A percentile compares a stretch with the other conserved stretches of the same genome.
phyloP scores from a whole-genome alignment of 2,329 filamentous ascomycete genomes.

The Boeremia exigua region DNA sequence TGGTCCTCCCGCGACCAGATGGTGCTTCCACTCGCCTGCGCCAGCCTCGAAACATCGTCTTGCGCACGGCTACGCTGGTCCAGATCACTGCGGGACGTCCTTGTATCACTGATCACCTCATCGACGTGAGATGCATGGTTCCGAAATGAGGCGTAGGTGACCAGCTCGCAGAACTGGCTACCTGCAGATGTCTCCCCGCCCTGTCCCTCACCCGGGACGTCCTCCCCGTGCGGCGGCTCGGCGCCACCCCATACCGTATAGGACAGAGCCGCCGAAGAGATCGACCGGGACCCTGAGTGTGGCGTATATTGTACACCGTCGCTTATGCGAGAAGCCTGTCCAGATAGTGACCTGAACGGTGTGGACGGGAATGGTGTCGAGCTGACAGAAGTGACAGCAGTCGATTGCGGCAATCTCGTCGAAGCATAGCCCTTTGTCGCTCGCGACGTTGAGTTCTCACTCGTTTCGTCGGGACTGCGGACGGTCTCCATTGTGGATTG shows the following conservation, averaged over 20 bases:
- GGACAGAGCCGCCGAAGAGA: slow-evolving; percentile 22
- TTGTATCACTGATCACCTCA: slow-evolving; percentile 21
- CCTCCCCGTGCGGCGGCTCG: slow-evolving; percentile 8
- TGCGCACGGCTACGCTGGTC: slow-evolving; percentile 13
- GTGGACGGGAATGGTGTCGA: slow-evolving; percentile 13
- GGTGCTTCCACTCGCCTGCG: slow-evolving; percentile 19
- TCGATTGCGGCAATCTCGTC: slow-evolving; percentile 24
- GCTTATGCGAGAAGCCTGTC: slow-evolving; percentile 27
- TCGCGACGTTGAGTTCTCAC: slow-evolving; percentile 7
- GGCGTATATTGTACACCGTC: slow-evolving; percentile 29
- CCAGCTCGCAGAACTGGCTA: slow-evolving; percentile 20
- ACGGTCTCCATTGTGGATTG: slow-evolving; percentile 8
- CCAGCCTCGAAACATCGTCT: slow-evolving; percentile 19
- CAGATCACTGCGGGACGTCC: slow-evolving; percentile 27
- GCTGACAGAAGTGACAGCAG: slow-evolving; percentile 27
- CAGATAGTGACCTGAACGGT: slow-evolving; percentile 24
- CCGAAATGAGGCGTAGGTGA: slow-evolving; percentile 30
- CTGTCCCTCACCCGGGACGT: slow-evolving; percentile 12
- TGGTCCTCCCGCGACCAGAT: neutral
- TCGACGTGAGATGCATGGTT: slow-evolving; percentile 33
- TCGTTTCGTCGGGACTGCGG: slow-evolving; percentile 3
- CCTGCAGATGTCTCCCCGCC: slow-evolving; percentile 10
- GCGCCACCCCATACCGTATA: slow-evolving; percentile 10
- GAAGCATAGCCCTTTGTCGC: slow-evolving; percentile 19
- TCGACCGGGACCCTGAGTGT: slow-evolving; percentile 23